Evolutionary conservation across 148 eudicot genomes (phyloP).

Genomic region (Camellia granthamiana): DNA sequence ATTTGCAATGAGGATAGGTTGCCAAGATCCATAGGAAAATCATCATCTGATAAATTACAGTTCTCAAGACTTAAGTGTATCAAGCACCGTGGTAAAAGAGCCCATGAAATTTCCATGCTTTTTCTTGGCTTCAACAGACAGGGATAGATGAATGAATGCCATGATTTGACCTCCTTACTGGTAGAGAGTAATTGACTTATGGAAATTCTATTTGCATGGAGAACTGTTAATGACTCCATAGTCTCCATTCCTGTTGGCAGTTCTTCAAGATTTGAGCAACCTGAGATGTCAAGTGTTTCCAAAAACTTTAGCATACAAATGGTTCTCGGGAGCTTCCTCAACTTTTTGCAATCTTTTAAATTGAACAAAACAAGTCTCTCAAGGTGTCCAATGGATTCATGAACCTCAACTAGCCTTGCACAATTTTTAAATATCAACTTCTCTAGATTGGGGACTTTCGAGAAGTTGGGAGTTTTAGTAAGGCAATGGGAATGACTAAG

Average conservation of each 20-base stretch:
- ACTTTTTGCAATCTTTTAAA: conserved; percentile 3
- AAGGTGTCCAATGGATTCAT: conserved; percentile 17
- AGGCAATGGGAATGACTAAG: conserved; percentile 16
- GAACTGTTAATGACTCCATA: background rate
- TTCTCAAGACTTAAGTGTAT: background rate
- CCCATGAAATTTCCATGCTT: background rate
- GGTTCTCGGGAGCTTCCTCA: conserved; percentile 2
- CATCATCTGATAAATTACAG: background rate
- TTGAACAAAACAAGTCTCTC: background rate
- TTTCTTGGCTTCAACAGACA: background rate
- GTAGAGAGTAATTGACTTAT: background rate
- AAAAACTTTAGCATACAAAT: background rate
- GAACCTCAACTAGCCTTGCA: background rate
- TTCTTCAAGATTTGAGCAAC: conserved; percentile 1
- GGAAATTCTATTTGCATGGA: background rate
- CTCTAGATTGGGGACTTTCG: background rate
- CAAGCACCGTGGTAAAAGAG: background rate
- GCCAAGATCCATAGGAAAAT: background rate
- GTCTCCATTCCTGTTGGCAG: background rate
- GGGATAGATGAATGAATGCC: background rate
- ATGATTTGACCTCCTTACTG: background rate
- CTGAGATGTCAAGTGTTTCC: conserved; percentile 9
- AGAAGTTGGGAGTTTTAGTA: conserved; percentile 12
- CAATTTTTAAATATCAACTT: conserved; percentile 10
- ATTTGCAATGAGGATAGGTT: background rate